A percentile compares a stretch with the other conserved stretches of the same genome.
phyloP scores from a whole-genome alignment of 345 rosid species.

The Hibiscus mutabilis region DNA sequence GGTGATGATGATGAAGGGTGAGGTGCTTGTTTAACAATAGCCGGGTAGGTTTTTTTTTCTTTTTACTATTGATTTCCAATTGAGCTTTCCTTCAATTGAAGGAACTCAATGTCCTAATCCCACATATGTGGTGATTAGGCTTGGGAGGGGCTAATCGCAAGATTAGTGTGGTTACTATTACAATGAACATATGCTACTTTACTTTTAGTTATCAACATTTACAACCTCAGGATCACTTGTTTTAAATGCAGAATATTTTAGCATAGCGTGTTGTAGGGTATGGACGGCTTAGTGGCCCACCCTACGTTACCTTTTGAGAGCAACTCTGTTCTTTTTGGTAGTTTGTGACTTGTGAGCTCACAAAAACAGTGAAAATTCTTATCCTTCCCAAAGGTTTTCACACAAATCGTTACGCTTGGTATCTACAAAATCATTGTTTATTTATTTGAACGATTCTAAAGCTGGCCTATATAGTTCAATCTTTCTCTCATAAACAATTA shows the following conservation, averaged over 20 bases:
- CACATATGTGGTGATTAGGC: too few species aligned
- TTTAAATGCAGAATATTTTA: not conserved
- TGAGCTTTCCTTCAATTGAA: too few species aligned
- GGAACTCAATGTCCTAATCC: too few species aligned
- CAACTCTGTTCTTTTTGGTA: constrained; percentile 19
- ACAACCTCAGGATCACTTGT: too few species aligned
- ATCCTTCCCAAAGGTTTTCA: constrained; percentile 18
- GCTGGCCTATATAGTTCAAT: constrained; percentile 32
- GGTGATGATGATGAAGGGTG: too few species aligned
- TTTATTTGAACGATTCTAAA: constrained; percentile 15
- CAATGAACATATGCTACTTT: too few species aligned
- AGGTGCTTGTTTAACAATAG: too few species aligned
- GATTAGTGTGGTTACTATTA: too few species aligned
- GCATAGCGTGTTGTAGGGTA: not conserved
- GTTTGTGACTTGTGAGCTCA: constrained; percentile 39
- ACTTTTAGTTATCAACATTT: too few species aligned
- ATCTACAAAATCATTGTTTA: constrained; percentile 35
- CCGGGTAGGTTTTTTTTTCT: too few species aligned
- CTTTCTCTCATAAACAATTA: not conserved
- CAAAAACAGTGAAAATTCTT: constrained; percentile 53
- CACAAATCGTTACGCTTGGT: constrained; percentile 18
- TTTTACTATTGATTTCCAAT: too few species aligned
- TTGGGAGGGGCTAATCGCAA: too few species aligned
- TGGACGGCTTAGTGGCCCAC: not conserved
- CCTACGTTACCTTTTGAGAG: not conserved